phyloP scores from a whole-genome alignment of 441 rosid genomes.

The Populus tomentosa region DNA sequence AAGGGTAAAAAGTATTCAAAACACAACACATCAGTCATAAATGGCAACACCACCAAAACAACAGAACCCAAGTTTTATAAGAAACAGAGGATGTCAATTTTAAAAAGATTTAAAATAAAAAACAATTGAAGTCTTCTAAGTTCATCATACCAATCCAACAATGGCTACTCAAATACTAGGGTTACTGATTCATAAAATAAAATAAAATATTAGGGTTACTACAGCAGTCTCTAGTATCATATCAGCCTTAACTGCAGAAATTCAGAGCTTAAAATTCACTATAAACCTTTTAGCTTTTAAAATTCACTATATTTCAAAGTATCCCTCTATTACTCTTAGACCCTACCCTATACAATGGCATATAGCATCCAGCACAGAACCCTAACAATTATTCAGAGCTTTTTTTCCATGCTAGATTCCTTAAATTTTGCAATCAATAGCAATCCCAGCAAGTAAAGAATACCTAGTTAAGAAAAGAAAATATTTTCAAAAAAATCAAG shows the following conservation, averaged over 20 bases:
- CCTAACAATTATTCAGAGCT: not conserved
- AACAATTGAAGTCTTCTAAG: too few species aligned
- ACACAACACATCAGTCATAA: not conserved
- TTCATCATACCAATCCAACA: not conserved
- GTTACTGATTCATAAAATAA: not conserved
- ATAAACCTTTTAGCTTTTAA: too few species aligned
- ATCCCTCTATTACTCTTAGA: not conserved
- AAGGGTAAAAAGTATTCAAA: not conserved
- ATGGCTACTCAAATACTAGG: not conserved
- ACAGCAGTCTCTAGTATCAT: not conserved
- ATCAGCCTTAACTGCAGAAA: not conserved
- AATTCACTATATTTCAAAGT: not conserved
- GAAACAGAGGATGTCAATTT: not conserved
- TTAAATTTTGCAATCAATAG: not conserved
- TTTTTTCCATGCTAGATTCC: not conserved
- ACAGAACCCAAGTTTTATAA: not conserved
- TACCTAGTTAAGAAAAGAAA: not conserved
- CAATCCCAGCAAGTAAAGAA: not conserved
- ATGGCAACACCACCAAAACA: not conserved
- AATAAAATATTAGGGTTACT: not conserved
- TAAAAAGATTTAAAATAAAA: not conserved
- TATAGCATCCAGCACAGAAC: not conserved
- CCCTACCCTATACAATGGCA: not conserved
- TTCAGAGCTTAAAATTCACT: too few species aligned
- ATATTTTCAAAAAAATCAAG: too few species aligned